phyloP scores from a whole-genome alignment of 2,329 filamentous ascomycete genomes.

The Calonectria multiphialidica region DNA sequence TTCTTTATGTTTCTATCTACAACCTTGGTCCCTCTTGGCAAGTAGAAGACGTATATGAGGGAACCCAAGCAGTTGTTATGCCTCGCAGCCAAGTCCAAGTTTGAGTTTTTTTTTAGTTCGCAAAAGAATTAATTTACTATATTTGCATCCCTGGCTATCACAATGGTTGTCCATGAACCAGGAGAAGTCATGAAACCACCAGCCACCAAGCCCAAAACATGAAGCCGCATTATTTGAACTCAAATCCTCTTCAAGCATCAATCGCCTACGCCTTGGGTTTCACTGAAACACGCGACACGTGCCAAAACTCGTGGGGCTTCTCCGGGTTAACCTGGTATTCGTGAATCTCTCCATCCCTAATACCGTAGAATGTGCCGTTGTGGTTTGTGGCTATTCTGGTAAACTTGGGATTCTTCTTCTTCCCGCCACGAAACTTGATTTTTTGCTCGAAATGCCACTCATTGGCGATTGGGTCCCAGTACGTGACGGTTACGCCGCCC shows the following conservation, averaged over 20 bases:
- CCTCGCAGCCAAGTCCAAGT: too few species aligned
- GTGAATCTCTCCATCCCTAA: not conserved
- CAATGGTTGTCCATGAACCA: too few species aligned
- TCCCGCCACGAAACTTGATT: not conserved
- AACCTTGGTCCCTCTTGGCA: too few species aligned
- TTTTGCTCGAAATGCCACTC: not conserved
- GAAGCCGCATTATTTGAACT: not conserved
- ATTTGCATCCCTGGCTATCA: too few species aligned
- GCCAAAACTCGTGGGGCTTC: not conserved
- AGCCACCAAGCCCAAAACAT: not conserved
- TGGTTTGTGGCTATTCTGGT: not conserved
- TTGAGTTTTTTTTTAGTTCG: too few species aligned
- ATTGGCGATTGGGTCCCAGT: not conserved
- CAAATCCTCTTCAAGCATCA: not conserved
- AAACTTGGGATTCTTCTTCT: not conserved
- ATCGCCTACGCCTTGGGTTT: not conserved
- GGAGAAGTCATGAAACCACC: not conserved
- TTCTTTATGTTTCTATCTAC: too few species aligned
- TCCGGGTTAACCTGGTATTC: not conserved
- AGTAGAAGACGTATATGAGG: too few species aligned
- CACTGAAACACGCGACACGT: not conserved
- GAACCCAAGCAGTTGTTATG: too few species aligned
- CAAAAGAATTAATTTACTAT: too few species aligned
- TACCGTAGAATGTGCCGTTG: not conserved
- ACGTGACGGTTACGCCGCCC: not conserved